Evolutionary conservation across 495 filamentous ascomycete genomes (phyloP).

Genomic region (Aspergillus baeticus): DNA sequence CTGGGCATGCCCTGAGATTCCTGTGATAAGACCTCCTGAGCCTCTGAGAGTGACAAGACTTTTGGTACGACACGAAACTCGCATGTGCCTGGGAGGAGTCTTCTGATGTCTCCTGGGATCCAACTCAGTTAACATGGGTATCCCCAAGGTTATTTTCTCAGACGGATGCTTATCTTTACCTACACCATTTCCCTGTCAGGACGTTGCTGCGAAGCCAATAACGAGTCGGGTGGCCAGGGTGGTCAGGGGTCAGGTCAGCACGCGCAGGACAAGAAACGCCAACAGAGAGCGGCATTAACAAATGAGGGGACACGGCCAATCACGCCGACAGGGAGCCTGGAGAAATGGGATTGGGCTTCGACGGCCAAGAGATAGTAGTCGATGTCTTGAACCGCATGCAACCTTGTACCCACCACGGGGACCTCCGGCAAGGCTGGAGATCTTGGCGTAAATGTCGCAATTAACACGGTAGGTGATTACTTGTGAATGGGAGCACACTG

Average conservation of each 20-base stretch:
- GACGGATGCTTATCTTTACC: constrained; percentile 2
- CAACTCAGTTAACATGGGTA: not conserved
- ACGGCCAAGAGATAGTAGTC: constrained; percentile 9
- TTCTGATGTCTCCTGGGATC: constrained; percentile 13
- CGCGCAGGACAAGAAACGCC: constrained; percentile 4
- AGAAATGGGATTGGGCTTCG: not conserved
- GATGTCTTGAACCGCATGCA: constrained; percentile 7
- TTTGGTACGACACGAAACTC: constrained; percentile 10
- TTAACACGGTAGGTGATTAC: not conserved
- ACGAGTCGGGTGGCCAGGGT: constrained; percentile 5
- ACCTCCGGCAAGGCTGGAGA: constrained; percentile 7
- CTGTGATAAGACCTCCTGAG: constrained; percentile 14
- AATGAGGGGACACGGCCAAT: constrained; percentile 5
- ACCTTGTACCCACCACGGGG: constrained; percentile 10
- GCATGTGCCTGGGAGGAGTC: constrained; percentile 15
- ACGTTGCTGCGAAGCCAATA: not conserved
- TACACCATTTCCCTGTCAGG: not conserved
- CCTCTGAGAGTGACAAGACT: not conserved
- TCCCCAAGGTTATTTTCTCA: not conserved
- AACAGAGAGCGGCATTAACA: constrained; percentile 10
- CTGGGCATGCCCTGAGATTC: constrained; percentile 6
- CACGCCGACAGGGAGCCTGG: constrained; percentile 1
- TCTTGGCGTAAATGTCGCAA: constrained; percentile 8
- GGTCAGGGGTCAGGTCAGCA: constrained; percentile 2
- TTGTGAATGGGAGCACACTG: not conserved